phyloP scores from a whole-genome alignment of 2,329 filamentous ascomycete genomes.

The Pyricularia sp. region DNA sequence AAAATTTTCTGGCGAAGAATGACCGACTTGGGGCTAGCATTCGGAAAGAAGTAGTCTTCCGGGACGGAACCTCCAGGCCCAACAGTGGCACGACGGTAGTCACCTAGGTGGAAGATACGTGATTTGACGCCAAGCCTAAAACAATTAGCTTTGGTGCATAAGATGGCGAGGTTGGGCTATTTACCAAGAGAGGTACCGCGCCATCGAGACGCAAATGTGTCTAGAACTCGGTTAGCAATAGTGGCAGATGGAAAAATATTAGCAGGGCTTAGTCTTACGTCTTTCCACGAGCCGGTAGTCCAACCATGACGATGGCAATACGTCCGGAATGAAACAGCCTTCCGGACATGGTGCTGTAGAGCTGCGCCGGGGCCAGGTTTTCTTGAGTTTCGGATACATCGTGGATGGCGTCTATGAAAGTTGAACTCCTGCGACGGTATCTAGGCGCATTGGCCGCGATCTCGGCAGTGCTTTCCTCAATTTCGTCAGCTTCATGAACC shows the following conservation, averaged over 20 bases:
- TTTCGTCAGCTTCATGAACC: slow-evolving; percentile 16
- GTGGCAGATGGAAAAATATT: not conserved
- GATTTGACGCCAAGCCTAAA: slow-evolving; percentile 88
- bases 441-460: slow-evolving; percentile 82
- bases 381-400: slow-evolving; percentile 65
- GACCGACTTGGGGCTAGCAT: slow-evolving; percentile 85
- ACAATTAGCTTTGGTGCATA: not conserved
- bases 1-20: slow-evolving; percentile 92
- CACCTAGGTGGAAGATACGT: slow-evolving; percentile 90
- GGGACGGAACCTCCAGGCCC: slow-evolving; percentile 70
- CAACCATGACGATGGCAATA: slow-evolving; percentile 95
- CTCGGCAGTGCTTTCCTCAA: slow-evolving; percentile 59
- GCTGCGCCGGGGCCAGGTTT: slow-evolving; percentile 81
- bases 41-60: slow-evolving; percentile 94
- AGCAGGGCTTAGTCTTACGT: slow-evolving; percentile 43
- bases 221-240: slow-evolving; percentile 27
- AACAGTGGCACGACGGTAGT: slow-evolving; percentile 87
- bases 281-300: slow-evolving; percentile 87
- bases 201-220: slow-evolving; percentile 90
- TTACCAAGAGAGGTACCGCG: slow-evolving; percentile 82
- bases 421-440: slow-evolving; percentile 86
- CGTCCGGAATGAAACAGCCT: slow-evolving; percentile 92
- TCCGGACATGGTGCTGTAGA: slow-evolving; percentile 97
- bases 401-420: slow-evolving; percentile 94
- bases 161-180: slow-evolving; percentile 12